phyloP scores from a whole-genome alignment of 306 rosid genomes.

The Chamaecrista fasciculata region DNA sequence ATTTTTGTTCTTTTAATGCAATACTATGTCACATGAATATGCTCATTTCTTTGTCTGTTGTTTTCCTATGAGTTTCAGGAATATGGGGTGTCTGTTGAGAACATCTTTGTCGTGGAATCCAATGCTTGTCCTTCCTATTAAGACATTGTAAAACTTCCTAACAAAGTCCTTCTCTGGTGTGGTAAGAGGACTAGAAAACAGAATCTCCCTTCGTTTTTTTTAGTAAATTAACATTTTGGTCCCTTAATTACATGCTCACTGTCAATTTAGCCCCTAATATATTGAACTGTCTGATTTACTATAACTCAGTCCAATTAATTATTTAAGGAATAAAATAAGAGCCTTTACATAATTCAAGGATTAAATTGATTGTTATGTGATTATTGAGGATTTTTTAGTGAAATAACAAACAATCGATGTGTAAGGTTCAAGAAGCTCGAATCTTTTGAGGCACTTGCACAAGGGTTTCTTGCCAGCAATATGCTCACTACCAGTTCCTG shows the following conservation, averaged over 20 bases:
- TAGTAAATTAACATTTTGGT: too few species aligned
- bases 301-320: too few species aligned
- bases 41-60: neutral
- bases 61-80: conserved; percentile 55
- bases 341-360: too few species aligned
- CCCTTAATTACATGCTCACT: too few species aligned
- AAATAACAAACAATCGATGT: too few species aligned
- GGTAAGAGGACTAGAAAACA: conserved; percentile 82
- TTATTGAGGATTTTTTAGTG: too few species aligned
- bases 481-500: conserved; percentile 70
- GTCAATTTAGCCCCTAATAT: too few species aligned
- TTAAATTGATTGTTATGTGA: too few species aligned
- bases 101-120: conserved; percentile 53
- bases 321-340: too few species aligned
- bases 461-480: conserved; percentile 76
- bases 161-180: conserved; percentile 85
- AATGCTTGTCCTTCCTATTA: conserved; percentile 56
- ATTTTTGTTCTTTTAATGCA: too few species aligned
- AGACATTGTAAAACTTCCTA: conserved; percentile 67
- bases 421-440: conserved; percentile 70
- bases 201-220: neutral
- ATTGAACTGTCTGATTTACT: too few species aligned
- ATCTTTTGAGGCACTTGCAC: conserved; percentile 79
- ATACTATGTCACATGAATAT: neutral
- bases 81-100: conserved; percentile 61